Evolutionary conservation across 495 filamentous ascomycete genomes (phyloP).

Genomic region (Cryomyces minteri): DNA sequence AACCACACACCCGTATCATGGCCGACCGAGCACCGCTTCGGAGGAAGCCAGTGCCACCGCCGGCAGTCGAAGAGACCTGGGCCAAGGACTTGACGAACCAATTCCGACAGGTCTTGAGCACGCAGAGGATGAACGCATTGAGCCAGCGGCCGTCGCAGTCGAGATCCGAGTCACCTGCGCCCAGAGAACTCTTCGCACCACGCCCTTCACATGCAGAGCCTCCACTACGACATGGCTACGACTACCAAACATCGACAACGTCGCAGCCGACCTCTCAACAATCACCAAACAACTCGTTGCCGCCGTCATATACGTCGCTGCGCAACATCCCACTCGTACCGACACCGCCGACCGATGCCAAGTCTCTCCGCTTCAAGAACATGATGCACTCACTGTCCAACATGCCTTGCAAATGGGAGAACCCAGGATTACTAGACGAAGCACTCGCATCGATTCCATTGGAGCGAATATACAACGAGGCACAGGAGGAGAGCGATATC

Average conservation of each 20-base stretch:
- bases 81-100: slow-evolving; percentile 33
- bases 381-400: slow-evolving; percentile 62
- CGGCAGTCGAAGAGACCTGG: slow-evolving; percentile 8
- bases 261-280: slow-evolving; percentile 19
- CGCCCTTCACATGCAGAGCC: slow-evolving; percentile 14
- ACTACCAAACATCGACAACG: slow-evolving; percentile 16
- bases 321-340: slow-evolving; percentile 69
- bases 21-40: too few relatives aligned
- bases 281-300: slow-evolving; percentile 18
- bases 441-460: slow-evolving; percentile 71
- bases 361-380: slow-evolving; percentile 69
- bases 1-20: too few relatives aligned
- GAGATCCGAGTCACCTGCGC: slow-evolving; percentile 34
- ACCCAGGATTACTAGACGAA: slow-evolving; percentile 88
- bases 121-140: slow-evolving; percentile 63
- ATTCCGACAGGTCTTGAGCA: slow-evolving; percentile 63
- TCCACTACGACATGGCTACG: slow-evolving; percentile 17
- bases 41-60: too few relatives aligned
- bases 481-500: slow-evolving; percentile 81
- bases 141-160: slow-evolving; percentile 29
- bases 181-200: slow-evolving; percentile 23
- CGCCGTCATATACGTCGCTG: slow-evolving; percentile 45
- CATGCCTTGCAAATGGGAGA: slow-evolving; percentile 86
- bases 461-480: slow-evolving; percentile 83
- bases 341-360: slow-evolving; percentile 51